A percentile compares a stretch with the other conserved stretches of the same genome.
phyloP scores from a whole-genome alignment of 1,139 yeast genomes.

The Yamadazyma friedrichii region DNA sequence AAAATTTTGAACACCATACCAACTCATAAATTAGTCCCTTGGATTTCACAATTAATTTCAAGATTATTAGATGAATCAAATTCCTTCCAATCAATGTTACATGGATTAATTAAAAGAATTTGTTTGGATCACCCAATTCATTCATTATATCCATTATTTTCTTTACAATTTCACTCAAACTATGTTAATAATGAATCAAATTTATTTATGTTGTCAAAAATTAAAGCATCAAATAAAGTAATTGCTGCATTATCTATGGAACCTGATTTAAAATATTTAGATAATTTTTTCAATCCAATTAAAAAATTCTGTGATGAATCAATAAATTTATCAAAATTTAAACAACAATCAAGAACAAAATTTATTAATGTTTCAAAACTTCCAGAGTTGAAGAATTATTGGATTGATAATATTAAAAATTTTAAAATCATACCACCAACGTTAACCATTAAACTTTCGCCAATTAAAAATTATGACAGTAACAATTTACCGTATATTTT shows the following conservation, averaged over 20 bases:
- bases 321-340: slow-evolving; percentile 50
- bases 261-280: slow-evolving; percentile 14
- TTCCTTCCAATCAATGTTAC: slow-evolving; percentile 57
- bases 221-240: slow-evolving; percentile 49
- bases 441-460: slow-evolving; percentile 37
- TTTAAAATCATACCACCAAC: slow-evolving; percentile 70
- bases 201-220: slow-evolving; percentile 43
- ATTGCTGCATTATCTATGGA: slow-evolving; percentile 28
- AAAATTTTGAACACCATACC: slow-evolving; percentile 46
- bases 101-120: slow-evolving; percentile 47
- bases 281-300: slow-evolving; percentile 20
- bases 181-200: slow-evolving; percentile 26
- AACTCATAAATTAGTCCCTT: slow-evolving; percentile 61
- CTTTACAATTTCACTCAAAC: slow-evolving; percentile 48
- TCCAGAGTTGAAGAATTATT: slow-evolving; percentile 45
- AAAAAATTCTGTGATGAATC: slow-evolving; percentile 51
- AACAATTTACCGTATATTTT: slow-evolving; percentile 47
- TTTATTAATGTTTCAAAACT: slow-evolving; percentile 34
- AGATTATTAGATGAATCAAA: slow-evolving; percentile 52
- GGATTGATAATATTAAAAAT: slow-evolving; percentile 52
- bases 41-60: slow-evolving; percentile 84
- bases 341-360: slow-evolving; percentile 34
- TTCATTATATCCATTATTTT: slow-evolving; percentile 64
- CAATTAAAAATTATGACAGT: slow-evolving; percentile 36
- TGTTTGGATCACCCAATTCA: slow-evolving; percentile 75